These are phyloP conservation scores for Melampsora americana DNA, from an alignment of 1,284 basidiomycete genomes.

Conservation along the genomic window DNA sequence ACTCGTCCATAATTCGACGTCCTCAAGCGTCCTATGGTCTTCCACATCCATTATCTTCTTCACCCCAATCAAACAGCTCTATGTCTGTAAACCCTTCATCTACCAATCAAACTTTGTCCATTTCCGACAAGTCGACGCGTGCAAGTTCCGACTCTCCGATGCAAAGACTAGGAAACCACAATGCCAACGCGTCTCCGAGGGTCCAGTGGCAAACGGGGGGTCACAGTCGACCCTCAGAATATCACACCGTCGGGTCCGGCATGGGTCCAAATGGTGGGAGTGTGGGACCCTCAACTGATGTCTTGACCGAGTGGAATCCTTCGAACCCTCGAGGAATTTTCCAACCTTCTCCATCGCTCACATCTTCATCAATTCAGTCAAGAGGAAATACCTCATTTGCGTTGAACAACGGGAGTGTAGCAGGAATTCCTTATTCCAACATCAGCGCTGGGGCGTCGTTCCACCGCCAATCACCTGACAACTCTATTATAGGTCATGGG, in stretches of 20 bases:
- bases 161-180: constrained; percentile 11
- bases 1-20: constrained; percentile 4
- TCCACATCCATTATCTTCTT: constrained; percentile 13
- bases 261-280: constrained; percentile 8
- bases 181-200: constrained; percentile 8
- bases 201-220: background rate
- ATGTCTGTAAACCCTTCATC: constrained; percentile 2
- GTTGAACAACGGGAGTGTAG: background rate
- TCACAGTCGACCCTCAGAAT: background rate
- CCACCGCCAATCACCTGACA: constrained; percentile 12
- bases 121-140: constrained; percentile 23
- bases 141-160: constrained; percentile 32
- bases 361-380: background rate
- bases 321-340: constrained; percentile 19
- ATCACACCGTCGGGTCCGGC: background rate
- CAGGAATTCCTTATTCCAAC: constrained; percentile 12
- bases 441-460: constrained; percentile 15
- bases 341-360: constrained; percentile 30
- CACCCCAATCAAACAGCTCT: constrained; percentile 33
- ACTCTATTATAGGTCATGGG: constrained; percentile 1
- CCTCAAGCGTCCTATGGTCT: constrained; percentile 17
- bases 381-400: constrained; percentile 15
- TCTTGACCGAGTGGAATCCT: constrained; percentile 31
- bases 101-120: constrained; percentile 8
- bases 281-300: constrained; percentile 10